Percentiles rank a stretch among this genome's conserved stretches.
phyloP scores from a whole-genome alignment of 352 stramenopile species.

The Pythium phragmitis region DNA sequence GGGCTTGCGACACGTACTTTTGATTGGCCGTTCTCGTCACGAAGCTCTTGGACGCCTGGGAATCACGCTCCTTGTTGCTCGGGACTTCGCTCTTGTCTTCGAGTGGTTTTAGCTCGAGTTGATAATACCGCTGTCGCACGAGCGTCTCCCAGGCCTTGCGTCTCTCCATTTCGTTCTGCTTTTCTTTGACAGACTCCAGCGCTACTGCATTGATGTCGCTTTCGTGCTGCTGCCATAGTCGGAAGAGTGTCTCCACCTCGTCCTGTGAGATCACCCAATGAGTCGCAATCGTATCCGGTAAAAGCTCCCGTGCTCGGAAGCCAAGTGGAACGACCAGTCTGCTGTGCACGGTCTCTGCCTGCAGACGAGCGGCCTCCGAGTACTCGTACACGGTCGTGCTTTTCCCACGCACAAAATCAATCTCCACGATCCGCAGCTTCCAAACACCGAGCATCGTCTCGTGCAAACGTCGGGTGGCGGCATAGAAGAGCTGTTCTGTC shows the following conservation, averaged over 20 bases:
- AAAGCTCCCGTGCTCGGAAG: conserved; percentile 46
- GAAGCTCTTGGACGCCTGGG: neutral
- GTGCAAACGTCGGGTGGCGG: conserved; percentile 40
- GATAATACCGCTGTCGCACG: conserved; percentile 19
- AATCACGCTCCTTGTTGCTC: neutral
- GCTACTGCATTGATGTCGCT: neutral
- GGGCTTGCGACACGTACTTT: conserved; percentile 45
- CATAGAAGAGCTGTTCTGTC: conserved; percentile 55
- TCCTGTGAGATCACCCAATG: conserved; percentile 26
- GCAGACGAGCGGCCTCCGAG: conserved; percentile 35
- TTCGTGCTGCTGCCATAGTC: conserved; percentile 7
- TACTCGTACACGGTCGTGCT: conserved; percentile 59
- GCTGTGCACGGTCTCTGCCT: conserved; percentile 12
- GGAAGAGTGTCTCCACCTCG: conserved; percentile 20
- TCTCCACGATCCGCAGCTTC: conserved; percentile 58
- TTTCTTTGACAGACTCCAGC: neutral
- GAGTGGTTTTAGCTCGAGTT: conserved; percentile 1
- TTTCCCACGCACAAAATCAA: conserved; percentile 47
- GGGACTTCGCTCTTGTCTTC: neutral
- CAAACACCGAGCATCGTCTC: conserved; percentile 46
- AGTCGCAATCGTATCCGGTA: conserved; percentile 40
- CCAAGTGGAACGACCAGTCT: conserved; percentile 38
- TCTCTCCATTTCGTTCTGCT: conserved; percentile 6
- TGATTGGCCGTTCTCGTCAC: conserved; percentile 26
- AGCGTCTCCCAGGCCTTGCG: conserved; percentile 11